Base-by-base conservation (phyloP, 2,329 filamentous ascomycete genomes). In the Ophiostoma ips region DNA sequence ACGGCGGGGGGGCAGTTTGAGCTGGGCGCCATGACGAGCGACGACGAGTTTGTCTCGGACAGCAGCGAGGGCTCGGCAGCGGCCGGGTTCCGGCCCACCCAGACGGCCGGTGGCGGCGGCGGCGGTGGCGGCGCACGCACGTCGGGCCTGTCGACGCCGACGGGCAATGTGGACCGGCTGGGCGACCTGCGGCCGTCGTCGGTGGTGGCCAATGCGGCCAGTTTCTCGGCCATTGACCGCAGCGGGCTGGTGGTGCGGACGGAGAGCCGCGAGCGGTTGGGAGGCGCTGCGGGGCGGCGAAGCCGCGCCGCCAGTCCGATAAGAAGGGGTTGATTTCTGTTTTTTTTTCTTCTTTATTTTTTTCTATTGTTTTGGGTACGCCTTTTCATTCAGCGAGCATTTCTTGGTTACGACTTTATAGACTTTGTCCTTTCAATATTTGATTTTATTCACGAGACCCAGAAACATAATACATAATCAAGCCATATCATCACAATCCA, bases 201-300 rank as follows among this genome's bases (percentile, higher is more conserved):
- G 38, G 30, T 15, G 9, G 31, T 15, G 38, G 30, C 15, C 9
- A 45, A 34, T 16, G 30, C 31, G 10, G 43, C 41, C 3, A 15
- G 43, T 16, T 36, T 82, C 24, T 43, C 40, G 24, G 21, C 40
- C 24, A 43, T 43, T 60, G 77, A 81, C 56, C 68, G 87, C 36
- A 80, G 77, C 44, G 89, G 89, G 1, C 63, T 95, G 55, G 81
- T 86, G 49, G 77, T 87, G 2, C 72, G 90, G 57, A 94, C 86
- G 0, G 90, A 95, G 62, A 94, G 87, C 62, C 73, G 87, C 49
- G 92, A 96, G 61, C 74, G 86, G 52, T 66, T 95, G 35, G 71
- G 51, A 1, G 40, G 21, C 21, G 73, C 69, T 46, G 74, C 74
- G 2, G 76, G 77, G 21, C 64, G 77, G 63, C 68, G 76, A 61